Percentiles rank a stretch among this genome's conserved stretches.
phyloP scores from a whole-genome alignment of 805 yeast species.

The Pichia insulana region DNA sequence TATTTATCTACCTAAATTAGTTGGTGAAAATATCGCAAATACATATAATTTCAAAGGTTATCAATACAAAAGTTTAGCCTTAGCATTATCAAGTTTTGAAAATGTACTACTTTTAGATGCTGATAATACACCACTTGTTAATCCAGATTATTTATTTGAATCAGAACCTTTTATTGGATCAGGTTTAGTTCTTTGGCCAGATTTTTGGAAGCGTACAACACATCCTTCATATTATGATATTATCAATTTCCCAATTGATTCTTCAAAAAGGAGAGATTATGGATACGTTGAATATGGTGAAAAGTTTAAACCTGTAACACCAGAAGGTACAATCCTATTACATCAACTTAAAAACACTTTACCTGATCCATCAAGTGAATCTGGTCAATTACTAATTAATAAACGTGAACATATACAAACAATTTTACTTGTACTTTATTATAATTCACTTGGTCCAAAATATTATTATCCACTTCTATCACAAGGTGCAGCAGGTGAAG shows the following conservation, averaged over 20 bases:
- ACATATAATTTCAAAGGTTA: conserved; percentile 16
- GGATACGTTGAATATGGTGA: conserved; percentile 1
- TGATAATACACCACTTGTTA: conserved; percentile 32
- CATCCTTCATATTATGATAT: conserved; percentile 46
- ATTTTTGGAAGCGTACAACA: conserved; percentile 57
- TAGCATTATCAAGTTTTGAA: conserved; percentile 34
- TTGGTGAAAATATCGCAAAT: conserved; percentile 52
- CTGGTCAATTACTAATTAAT: conserved; percentile 36
- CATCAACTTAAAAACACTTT: conserved; percentile 54
- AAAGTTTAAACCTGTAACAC: conserved; percentile 40
- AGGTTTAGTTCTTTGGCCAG: conserved; percentile 63
- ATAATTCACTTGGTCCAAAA: conserved; percentile 51
- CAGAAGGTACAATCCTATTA: conserved; percentile 33
- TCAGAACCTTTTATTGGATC: conserved; percentile 36
- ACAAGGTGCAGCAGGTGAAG: conserved; percentile 41
- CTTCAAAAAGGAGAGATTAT: neutral
- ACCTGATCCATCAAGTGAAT: conserved; percentile 56
- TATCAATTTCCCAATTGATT: conserved; percentile 15
- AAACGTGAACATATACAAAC: conserved; percentile 41
- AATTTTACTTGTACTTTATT: conserved; percentile 45
- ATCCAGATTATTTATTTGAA: conserved; percentile 24
- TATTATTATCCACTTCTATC: conserved; percentile 44
- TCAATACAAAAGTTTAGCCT: conserved; percentile 18
- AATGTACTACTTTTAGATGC: conserved; percentile 34
- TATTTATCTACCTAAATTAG: conserved; percentile 46